Conservation (phyloP, 140 eudicot species). For the Stevia rebaudiana region DNA sequence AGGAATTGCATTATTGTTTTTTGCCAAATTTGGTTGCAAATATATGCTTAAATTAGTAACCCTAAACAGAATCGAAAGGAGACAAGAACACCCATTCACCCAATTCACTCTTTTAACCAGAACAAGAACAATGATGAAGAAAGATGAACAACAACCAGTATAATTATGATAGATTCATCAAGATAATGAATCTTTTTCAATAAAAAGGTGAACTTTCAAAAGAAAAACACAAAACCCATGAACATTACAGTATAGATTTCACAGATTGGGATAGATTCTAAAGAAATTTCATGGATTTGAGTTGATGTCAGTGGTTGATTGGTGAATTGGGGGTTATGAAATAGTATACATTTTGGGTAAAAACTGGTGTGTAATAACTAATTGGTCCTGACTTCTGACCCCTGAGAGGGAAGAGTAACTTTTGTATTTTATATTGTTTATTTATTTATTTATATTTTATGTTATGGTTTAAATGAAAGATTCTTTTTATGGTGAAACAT, state of each 20-base stretch:
- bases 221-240: slow-evolving; percentile 23
- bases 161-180: not conserved
- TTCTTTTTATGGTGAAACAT: slow-evolving; percentile 38
- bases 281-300: not conserved
- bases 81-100: slow-evolving; percentile 29
- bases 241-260: slow-evolving; percentile 22
- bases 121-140: slow-evolving; percentile 27
- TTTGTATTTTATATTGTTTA: not conserved
- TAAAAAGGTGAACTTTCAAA: slow-evolving; percentile 9
- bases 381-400: not conserved
- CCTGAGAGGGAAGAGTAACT: slow-evolving; percentile 21
- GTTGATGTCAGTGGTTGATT: slow-evolving; percentile 21
- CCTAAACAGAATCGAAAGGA: slow-evolving; percentile 29
- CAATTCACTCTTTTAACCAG: slow-evolving; percentile 30
- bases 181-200: slow-evolving; percentile 14
- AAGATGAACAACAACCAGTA: not conserved
- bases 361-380: slow-evolving; percentile 30
- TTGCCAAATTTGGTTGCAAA: slow-evolving; percentile 36
- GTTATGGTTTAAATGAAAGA: slow-evolving; percentile 5
- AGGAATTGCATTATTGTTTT: slow-evolving; percentile 33
- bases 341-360: slow-evolving; percentile 31
- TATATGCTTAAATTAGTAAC: slow-evolving; percentile 25
- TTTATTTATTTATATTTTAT: slow-evolving; percentile 7
- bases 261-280: slow-evolving; percentile 13
- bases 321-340: slow-evolving; percentile 21